Percentiles rank a stretch among this genome's conserved stretches.
Evolutionary conservation across 106 monocot genomes (phyloP).

Genomic region (Allium fistulosum): DNA sequence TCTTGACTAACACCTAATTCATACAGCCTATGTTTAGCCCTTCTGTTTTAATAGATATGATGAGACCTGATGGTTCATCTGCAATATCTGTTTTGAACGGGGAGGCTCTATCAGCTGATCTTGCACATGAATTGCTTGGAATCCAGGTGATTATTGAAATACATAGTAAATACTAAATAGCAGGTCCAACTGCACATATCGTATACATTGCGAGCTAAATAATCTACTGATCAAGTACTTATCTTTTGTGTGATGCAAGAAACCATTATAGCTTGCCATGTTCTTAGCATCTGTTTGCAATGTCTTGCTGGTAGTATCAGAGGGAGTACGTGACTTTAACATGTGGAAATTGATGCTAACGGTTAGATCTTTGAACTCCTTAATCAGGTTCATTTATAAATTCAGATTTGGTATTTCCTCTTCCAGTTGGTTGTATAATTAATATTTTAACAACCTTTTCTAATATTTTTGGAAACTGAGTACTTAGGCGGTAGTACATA

Average conservation of each 20-base stretch:
- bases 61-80: conserved; percentile 88
- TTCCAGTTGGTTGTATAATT: too few relatives aligned
- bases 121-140: conserved; percentile 88
- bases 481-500: too few relatives aligned
- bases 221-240: too few relatives aligned
- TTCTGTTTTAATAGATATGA: conserved; percentile 84
- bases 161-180: background rate
- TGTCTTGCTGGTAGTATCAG: conserved; percentile 75
- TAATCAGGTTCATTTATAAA: background rate
- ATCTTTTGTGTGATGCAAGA: conserved; percentile 51
- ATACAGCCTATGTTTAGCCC: conserved; percentile 81
- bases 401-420: background rate
- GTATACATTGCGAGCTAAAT: too few relatives aligned
- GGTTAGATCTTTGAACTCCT: conserved; percentile 22
- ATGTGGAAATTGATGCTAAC: conserved; percentile 88
- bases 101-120: conserved; percentile 63
- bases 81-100: conserved; percentile 73
- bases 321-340: conserved; percentile 71
- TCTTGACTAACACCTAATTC: background rate
- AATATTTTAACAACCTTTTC: too few relatives aligned
- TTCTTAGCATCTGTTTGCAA: conserved; percentile 93
- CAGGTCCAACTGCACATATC: background rate
- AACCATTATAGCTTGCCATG: conserved; percentile 68
- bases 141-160: conserved; percentile 62
- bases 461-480: too few relatives aligned